Conservation (phyloP, 257 asterid genomes). For the Ilex aquifolium region DNA sequence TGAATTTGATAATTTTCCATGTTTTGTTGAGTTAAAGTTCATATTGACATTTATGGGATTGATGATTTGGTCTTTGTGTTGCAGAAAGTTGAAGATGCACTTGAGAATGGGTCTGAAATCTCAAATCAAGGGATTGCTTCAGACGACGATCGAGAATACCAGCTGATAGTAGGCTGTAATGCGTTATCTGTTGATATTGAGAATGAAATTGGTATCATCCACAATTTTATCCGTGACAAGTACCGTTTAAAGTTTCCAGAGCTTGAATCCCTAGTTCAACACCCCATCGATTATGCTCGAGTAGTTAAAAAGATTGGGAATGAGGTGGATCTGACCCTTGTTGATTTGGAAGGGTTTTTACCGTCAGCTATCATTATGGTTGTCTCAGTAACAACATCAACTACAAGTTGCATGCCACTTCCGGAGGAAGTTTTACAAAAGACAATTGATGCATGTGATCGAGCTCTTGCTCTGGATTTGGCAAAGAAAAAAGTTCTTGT, state of each 20-base stretch:
- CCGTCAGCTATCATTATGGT: constrained; percentile 98
- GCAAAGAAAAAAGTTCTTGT: constrained; percentile 90
- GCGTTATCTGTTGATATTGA: constrained; percentile 85
- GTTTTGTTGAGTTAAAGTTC: neutral
- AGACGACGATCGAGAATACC: constrained; percentile 97
- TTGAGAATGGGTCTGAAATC: constrained; percentile 53
- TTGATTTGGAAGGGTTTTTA: constrained; percentile 89
- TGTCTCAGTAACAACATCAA: constrained; percentile 91
- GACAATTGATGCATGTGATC: constrained; percentile 84
- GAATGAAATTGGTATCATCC: constrained; percentile 85
- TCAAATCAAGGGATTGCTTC: constrained; percentile 48
- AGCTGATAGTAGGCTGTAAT: constrained; percentile 88
- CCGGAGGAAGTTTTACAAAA: constrained; percentile 83
- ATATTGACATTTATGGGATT: neutral
- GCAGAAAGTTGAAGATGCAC: constrained; percentile 90
- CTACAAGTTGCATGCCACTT: constrained; percentile 95
- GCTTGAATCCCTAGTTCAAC: constrained; percentile 92
- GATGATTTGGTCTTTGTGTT: constrained; percentile 12
- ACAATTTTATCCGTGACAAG: constrained; percentile 93
- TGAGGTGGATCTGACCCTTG: constrained; percentile 85
- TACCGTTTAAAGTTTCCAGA: constrained; percentile 91
- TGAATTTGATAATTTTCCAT: neutral
- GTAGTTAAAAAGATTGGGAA: constrained; percentile 86
- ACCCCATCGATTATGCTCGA: constrained; percentile 94
- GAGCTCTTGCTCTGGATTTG: constrained; percentile 76